Percentiles rank a stretch among this genome's conserved stretches.
phyloP scores from a whole-genome alignment of 768 basidiomycete species.

The Podaxis sp. region DNA sequence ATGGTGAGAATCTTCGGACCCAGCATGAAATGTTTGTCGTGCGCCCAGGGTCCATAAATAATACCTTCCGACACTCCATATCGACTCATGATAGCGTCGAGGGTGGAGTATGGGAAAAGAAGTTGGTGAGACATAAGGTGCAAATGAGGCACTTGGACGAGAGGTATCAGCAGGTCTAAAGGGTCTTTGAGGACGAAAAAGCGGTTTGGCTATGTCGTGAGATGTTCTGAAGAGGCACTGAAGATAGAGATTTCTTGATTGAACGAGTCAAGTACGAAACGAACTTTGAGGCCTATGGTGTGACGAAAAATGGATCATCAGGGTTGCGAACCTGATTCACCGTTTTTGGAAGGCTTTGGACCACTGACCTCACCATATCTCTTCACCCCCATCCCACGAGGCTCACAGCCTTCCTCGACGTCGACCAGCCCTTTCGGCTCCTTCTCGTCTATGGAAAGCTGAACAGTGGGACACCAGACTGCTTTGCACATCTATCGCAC shows the following conservation, averaged over 20 bases:
- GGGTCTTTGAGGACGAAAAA: neutral
- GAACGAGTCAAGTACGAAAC: neutral
- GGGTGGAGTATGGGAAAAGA: conserved; percentile 6
- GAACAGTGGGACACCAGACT: neutral
- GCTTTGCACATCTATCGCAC: neutral
- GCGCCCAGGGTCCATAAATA: neutral
- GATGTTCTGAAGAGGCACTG: neutral
- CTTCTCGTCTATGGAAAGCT: neutral
- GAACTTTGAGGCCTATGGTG: neutral
- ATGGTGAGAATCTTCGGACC: conserved; percentile 3
- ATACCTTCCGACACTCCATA: neutral
- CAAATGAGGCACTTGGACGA: neutral
- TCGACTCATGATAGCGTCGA: neutral
- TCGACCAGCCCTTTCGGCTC: neutral
- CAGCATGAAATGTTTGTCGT: neutral
- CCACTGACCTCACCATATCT: neutral
- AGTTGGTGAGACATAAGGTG: conserved; percentile 2
- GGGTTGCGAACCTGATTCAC: conserved; percentile 1
- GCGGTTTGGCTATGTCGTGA: neutral
- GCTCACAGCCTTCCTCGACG: neutral
- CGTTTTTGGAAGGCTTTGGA: conserved; percentile 4
- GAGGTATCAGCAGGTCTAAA: neutral
- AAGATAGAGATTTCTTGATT: neutral
- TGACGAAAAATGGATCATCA: neutral
- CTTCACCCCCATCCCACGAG: conserved; percentile 3